phyloP scores from a whole-genome alignment of 2,329 filamentous ascomycete genomes.

The Fusarium mangiferae region DNA sequence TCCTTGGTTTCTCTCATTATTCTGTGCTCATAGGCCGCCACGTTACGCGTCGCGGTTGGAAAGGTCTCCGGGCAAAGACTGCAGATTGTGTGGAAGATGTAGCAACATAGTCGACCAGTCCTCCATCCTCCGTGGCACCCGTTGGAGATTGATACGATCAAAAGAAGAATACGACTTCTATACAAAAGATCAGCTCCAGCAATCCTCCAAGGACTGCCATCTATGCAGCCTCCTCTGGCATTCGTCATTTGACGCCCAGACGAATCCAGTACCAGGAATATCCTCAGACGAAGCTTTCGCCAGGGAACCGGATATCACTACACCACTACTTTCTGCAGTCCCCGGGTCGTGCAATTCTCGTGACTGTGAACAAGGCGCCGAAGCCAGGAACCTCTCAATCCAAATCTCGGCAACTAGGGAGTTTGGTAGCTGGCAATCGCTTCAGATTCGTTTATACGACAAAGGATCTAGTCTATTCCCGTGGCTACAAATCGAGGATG shows the following conservation, averaged over 20 bases:
- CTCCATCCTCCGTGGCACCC: neutral
- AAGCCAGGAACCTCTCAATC: rapidly evolving
- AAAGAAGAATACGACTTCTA: neutral
- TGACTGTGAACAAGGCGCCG: neutral
- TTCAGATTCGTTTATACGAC: neutral
- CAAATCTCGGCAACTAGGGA: neutral
- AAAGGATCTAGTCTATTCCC: neutral
- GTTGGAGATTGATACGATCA: neutral
- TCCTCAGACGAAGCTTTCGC: rapidly evolving
- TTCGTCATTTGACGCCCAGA: rapidly evolving
- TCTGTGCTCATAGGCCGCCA: neutral
- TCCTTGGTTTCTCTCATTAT: neutral
- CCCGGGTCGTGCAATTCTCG: rapidly evolving
- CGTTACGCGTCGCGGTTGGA: neutral
- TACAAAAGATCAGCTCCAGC: neutral
- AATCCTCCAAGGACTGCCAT: neutral
- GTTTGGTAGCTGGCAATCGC: rapidly evolving
- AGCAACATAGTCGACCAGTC: neutral
- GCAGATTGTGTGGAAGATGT: neutral
- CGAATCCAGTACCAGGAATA: rapidly evolving
- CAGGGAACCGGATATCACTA: rapidly evolving
- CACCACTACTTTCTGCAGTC: neutral
- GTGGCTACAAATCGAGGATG: rapidly evolving
- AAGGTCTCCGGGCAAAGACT: rapidly evolving
- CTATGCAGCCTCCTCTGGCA: neutral